Evolutionary conservation across 2,329 filamentous ascomycete species (phyloP).

Genomic region (Ramichloridium luteum): DNA sequence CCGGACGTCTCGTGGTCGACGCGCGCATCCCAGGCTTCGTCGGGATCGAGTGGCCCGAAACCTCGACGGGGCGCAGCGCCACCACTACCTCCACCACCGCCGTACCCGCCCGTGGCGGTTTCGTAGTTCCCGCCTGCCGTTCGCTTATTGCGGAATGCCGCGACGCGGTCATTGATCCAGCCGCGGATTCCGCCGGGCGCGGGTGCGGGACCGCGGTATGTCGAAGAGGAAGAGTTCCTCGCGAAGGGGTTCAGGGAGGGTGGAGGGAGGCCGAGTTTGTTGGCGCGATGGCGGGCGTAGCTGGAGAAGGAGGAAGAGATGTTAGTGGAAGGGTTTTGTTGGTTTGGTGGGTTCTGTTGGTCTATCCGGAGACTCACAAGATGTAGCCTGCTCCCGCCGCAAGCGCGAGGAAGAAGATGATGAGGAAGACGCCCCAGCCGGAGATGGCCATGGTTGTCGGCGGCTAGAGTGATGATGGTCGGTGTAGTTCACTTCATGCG

Average conservation of each 20-base stretch:
- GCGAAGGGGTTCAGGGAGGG: slow-evolving; percentile 62
- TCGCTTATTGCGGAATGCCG: slow-evolving; percentile 51
- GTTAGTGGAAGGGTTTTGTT: slow-evolving; percentile 6
- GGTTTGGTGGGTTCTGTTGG: neutral
- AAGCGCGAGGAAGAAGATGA: slow-evolving; percentile 55
- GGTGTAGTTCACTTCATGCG: too few species aligned
- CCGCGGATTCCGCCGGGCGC: slow-evolving; percentile 52
- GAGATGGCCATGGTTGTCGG: slow-evolving; percentile 14
- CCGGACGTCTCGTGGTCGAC: slow-evolving; percentile 59
- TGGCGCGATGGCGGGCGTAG: slow-evolving; percentile 60
- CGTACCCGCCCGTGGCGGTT: slow-evolving; percentile 23
- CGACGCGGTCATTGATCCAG: slow-evolving; percentile 59
- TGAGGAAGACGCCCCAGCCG: slow-evolving; percentile 53
- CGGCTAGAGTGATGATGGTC: too few species aligned
- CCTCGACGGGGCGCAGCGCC: slow-evolving; percentile 35
- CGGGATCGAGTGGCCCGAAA: slow-evolving; percentile 61
- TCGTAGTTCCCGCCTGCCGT: slow-evolving; percentile 44
- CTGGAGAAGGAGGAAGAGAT: slow-evolving; percentile 10
- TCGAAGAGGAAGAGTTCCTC: slow-evolving; percentile 8
- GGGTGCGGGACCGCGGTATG: slow-evolving; percentile 40
- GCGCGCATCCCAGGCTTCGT: slow-evolving; percentile 74
- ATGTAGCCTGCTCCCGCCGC: slow-evolving; percentile 52
- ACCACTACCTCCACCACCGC: slow-evolving; percentile 11
- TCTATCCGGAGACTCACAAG: slow-evolving; percentile 24
- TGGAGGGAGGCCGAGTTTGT: slow-evolving; percentile 59